Evolutionary conservation across 805 yeast genomes (phyloP).

Genomic region (Saturnispora saitoi): DNA sequence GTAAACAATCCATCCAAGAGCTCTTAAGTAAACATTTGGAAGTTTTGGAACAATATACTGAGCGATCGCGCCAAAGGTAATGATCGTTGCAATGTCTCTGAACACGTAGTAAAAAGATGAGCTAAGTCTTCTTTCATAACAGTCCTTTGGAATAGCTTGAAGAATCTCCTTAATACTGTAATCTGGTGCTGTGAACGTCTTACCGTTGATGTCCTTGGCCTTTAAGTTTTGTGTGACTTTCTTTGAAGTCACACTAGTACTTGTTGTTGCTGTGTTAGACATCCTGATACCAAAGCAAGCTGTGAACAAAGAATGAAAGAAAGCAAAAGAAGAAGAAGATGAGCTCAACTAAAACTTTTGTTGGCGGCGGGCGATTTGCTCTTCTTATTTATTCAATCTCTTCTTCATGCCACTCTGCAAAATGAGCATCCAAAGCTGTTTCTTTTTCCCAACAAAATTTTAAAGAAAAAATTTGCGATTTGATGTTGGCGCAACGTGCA

Average conservation of each 20-base stretch:
- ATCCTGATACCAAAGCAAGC: not conserved
- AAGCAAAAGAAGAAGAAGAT: no score
- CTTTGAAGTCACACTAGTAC: slow-evolving; percentile 21
- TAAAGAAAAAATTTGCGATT: no score
- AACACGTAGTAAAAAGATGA: slow-evolving; percentile 56
- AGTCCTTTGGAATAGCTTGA: slow-evolving; percentile 61
- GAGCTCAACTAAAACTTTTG: no score
- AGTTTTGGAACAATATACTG: slow-evolving; percentile 45
- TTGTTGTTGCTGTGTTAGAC: slow-evolving; percentile 12
- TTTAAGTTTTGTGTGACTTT: slow-evolving; percentile 32
- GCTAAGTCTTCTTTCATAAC: slow-evolving; percentile 55
- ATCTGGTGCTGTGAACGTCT: slow-evolving; percentile 65
- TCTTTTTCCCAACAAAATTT: no score
- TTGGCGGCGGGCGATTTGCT: no score
- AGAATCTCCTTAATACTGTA: slow-evolving; percentile 68
- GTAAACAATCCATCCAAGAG: slow-evolving; percentile 51
- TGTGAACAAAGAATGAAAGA: no score
- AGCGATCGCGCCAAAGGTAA: slow-evolving; percentile 44
- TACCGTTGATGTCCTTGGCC: slow-evolving; percentile 54
- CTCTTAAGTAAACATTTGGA: slow-evolving; percentile 37
- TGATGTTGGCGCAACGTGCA: no score
- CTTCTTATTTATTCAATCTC: no score
- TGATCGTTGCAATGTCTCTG: slow-evolving; percentile 50
- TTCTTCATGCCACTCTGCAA: no score
- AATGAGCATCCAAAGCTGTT: no score